Evolutionary conservation across 768 basidiomycete species (phyloP), one percentile per base, ranked within the genome.

Genomic region (Trametes punicea): DNA sequence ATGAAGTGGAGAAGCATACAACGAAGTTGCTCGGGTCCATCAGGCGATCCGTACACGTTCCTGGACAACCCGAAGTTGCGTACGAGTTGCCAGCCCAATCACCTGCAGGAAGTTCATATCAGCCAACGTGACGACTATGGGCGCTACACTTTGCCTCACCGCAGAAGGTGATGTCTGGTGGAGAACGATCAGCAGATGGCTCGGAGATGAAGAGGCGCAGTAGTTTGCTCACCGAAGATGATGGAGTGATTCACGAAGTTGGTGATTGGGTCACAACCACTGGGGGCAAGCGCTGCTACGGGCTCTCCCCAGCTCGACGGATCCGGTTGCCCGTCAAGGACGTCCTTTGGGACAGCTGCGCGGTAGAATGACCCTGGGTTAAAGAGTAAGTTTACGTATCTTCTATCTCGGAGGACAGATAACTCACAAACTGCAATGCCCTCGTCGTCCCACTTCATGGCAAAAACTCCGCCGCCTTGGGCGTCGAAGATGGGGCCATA

Each of bases 31-130:
- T 65, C 1, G 90, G 88, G 65, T 89, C 75, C 77, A 77, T 82
- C 33, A 91, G 67, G 54, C 75, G 75, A 10, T 79, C 77, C 18
- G 76, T 65, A 63, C 90, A 92, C 27, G 87, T 85, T 36, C 88
- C 90, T 5, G 89, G 87, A 62, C 90, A 91, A 18, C 79, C 79
- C 2, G 80, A 84, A 9, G 86, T 86, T 4, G 81, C 78, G 63
- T 90, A 90, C 4, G 86, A 84, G 67, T 90, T 89, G 25, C 88
- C 89, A 15, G 90, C 90, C 90, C 89, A 90, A 70, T 90, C 88
- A 62, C 85, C 86, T 88, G 46, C 11, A 59, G 9, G 51, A 20
- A 26, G 45, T 34, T 39, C 51, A 7, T 51, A 34, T 55, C 53
- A 60, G 51, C 18, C 27, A 29, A 15, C 8, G 15, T 29, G 40